Evolutionary conservation across 2,329 filamentous ascomycete species (phyloP), one percentile per base, ranked within the genome.

Genomic region (Sclerotiophoma versabilis): DNA sequence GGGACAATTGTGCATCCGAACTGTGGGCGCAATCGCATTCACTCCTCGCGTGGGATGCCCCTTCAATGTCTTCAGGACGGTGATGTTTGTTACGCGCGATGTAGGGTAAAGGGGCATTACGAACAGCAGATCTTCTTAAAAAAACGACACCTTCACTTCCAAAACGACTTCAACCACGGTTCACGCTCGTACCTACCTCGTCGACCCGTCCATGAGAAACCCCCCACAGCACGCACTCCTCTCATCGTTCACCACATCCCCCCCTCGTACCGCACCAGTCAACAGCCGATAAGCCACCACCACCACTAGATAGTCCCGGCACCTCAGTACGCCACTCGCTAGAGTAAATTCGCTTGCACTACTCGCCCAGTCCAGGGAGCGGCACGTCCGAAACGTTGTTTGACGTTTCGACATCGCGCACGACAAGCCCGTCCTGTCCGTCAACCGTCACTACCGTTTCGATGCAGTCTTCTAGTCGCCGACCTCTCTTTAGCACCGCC

Each of bases 401-500:
- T 32, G 46, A 49, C 46, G 51, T 54, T 49, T 54, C 44, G 38
- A 44, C 39, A 22, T 45, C 46, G 39, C 34, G 51, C 38, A 44
- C 38, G 25, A 44, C 49, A 45, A n/a, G 44, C 45, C 26, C 39
- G 19, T 15, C 45, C 26, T 26, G 19, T 15, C 39, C 39, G 39
- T 54, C 51, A 54, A 49, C 45, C 51, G 45, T 54, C 51, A 45
- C 41, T 37, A 54, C 51, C 51, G 45, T 54, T 54, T 45, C 34
- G 27, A 54, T 49, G 29, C 51, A 45, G 37, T 39, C 27, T 49
- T 54, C 33, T 46, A 42, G 34, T 54, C 51, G 51, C 51, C 51
- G 45, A 54, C 51, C 51, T 25, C 9, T 1, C 33, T 39, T 23
- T 49, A 49, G 34, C 20, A 15, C n/a, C 32, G 9, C 15, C 23